These are phyloP conservation scores for Fusarium camptoceras DNA, from an alignment of 2,329 filamentous ascomycete genomes.

Conservation along the genomic window DNA sequence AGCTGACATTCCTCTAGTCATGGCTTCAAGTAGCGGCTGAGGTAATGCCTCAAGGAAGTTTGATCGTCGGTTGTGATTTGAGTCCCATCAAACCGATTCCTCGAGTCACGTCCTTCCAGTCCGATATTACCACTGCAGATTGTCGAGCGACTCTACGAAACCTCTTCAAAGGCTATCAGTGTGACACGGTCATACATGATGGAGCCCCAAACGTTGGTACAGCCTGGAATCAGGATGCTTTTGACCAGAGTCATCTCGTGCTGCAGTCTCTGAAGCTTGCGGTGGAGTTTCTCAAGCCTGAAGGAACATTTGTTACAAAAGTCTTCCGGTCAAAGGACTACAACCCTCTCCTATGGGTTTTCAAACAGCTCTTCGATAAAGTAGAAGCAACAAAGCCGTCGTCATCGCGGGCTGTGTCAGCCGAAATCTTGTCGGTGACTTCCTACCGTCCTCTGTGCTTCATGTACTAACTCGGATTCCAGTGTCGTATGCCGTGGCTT, in stretches of 20 bases:
- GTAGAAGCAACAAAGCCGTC: slow-evolving; percentile 98
- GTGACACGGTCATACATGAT: slow-evolving; percentile 94
- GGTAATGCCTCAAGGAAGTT: slow-evolving; percentile 93
- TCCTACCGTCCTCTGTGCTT: no score
- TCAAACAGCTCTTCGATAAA: slow-evolving; percentile 94
- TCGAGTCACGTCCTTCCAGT: slow-evolving; percentile 93
- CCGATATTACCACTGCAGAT: slow-evolving; percentile 97
- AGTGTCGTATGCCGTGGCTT: slow-evolving; percentile 90
- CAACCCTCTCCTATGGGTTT: slow-evolving; percentile 94
- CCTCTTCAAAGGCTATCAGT: slow-evolving; percentile 96
- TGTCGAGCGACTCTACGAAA: slow-evolving; percentile 89
- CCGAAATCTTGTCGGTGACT: slow-evolving; percentile 80
- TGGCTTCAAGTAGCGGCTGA: slow-evolving; percentile 98
- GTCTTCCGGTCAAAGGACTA: slow-evolving; percentile 98
- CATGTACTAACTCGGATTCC: no score
- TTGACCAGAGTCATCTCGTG: slow-evolving; percentile 80
- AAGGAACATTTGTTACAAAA: slow-evolving; percentile 96
- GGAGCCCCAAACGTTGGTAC: slow-evolving; percentile 98
- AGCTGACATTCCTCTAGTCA: slow-evolving; percentile 65
- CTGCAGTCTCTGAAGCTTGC: slow-evolving; percentile 90
- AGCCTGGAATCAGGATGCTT: slow-evolving; percentile 97
- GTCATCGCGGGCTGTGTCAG: slow-evolving; percentile 84
- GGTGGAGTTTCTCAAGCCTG: slow-evolving; percentile 89
- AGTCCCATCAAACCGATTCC: slow-evolving; percentile 96
- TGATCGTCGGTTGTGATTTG: slow-evolving; percentile 88